These are phyloP conservation scores for Populus euphratica DNA, from an alignment of 345 rosid species.

Conservation along the genomic window DNA sequence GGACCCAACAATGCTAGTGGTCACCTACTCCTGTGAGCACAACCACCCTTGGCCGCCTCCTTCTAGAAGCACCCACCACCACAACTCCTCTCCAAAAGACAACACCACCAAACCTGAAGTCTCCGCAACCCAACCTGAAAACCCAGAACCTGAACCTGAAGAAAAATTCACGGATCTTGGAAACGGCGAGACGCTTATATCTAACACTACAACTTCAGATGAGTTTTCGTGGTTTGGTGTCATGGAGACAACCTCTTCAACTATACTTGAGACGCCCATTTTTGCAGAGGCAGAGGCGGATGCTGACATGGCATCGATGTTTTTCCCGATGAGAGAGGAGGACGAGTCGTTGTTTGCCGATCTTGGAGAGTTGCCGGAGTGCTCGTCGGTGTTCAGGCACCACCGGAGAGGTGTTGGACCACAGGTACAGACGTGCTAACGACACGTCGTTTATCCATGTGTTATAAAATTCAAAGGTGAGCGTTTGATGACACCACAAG, in stretches of 20 bases:
- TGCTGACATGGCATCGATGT: slow-evolving; percentile 42
- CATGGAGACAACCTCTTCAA: slow-evolving; percentile 72
- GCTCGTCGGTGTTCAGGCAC: slow-evolving; percentile 61
- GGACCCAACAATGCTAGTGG: slow-evolving; percentile 75
- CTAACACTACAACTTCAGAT: slow-evolving; percentile 29
- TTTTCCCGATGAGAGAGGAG: slow-evolving; percentile 36
- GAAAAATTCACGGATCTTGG: slow-evolving; percentile 49
- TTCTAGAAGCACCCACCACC: slow-evolving; percentile 46
- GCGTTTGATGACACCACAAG: slow-evolving; percentile 1
- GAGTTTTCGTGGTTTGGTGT: slow-evolving; percentile 83
- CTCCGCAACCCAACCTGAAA: slow-evolving; percentile 6
- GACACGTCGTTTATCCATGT: slow-evolving; percentile 4
- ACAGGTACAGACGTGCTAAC: slow-evolving; percentile 60
- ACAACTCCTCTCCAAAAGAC: slow-evolving; percentile 13
- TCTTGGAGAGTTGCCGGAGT: slow-evolving; percentile 98
- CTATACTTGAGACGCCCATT: slow-evolving; percentile 63
- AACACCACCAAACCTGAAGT: slow-evolving; percentile 12
- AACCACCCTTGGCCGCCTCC: slow-evolving; percentile 87
- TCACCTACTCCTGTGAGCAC: slow-evolving; percentile 89
- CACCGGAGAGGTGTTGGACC: slow-evolving; percentile 56
- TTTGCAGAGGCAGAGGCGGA: slow-evolving; percentile 34
- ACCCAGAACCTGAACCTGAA: slow-evolving; percentile 27
- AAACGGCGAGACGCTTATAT: slow-evolving; percentile 35
- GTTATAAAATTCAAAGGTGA: slow-evolving; percentile 18
- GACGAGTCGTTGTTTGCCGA: slow-evolving; percentile 95